phyloP scores from a whole-genome alignment of 1,139 yeast genomes.

The Hansenula sp. region DNA sequence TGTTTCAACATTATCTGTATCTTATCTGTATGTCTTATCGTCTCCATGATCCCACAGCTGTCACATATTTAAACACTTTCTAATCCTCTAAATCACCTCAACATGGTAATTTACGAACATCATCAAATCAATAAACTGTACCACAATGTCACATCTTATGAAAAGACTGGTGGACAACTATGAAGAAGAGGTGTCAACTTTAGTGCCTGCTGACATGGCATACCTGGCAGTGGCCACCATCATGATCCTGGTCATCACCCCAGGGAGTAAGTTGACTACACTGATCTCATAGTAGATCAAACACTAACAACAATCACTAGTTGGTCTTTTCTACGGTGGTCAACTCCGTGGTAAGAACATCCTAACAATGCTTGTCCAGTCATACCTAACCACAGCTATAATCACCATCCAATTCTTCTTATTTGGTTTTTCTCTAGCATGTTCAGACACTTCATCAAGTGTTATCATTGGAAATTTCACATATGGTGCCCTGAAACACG shows the following conservation, averaged over 20 bases:
- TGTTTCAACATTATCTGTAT: too few relatives aligned
- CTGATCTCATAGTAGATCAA: too few relatives aligned
- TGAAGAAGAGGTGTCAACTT: slow-evolving; percentile 3
- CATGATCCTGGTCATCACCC: slow-evolving; percentile 40
- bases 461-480: slow-evolving; percentile 35
- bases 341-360: slow-evolving; percentile 33
- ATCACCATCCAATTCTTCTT: slow-evolving; percentile 40
- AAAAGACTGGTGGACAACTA: slow-evolving; percentile 1
- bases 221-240: slow-evolving; percentile 29
- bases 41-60: too few relatives aligned
- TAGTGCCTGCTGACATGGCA: slow-evolving; percentile 22
- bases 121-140: too few relatives aligned
- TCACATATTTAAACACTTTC: too few relatives aligned
- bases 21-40: too few relatives aligned
- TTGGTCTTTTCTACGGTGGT: slow-evolving; percentile 41
- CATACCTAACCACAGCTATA: slow-evolving; percentile 36
- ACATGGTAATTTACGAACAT: too few relatives aligned
- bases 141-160: not conserved
- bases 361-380: slow-evolving; percentile 37
- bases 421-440: slow-evolving; percentile 41
- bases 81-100: too few relatives aligned
- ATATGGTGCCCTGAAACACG: slow-evolving; percentile 36
- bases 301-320: too few relatives aligned
- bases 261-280: slow-evolving; percentile 25
- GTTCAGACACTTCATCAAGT: slow-evolving; percentile 35